A percentile compares a stretch with the other conserved stretches of the same genome.
Evolutionary conservation across 2,329 filamentous ascomycete genomes (phyloP).

Genomic region (Berkeleyomyces basicola): DNA sequence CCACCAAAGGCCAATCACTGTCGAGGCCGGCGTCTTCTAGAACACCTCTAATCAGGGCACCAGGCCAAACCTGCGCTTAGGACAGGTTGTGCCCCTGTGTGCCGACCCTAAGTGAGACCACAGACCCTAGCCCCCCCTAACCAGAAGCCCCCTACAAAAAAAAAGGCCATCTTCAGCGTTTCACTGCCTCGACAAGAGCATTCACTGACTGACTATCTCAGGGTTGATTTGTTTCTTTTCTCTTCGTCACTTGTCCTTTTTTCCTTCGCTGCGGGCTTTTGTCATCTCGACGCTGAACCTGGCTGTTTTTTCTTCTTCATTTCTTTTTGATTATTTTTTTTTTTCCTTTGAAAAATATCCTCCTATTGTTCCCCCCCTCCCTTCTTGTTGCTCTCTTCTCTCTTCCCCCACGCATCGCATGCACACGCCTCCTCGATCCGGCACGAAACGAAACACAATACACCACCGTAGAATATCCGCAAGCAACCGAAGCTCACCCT

Average conservation of each 20-base stretch:
- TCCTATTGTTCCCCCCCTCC: neutral
- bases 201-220: neutral
- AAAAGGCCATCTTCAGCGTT: slow-evolving; percentile 3
- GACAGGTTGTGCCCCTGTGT: too few relatives aligned
- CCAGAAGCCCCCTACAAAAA: neutral
- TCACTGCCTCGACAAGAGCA: neutral
- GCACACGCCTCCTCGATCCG: neutral
- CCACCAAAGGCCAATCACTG: too few relatives aligned
- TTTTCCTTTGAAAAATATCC: neutral
- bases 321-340: neutral
- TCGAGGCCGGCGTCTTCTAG: too few relatives aligned
- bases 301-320: neutral
- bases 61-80: too few relatives aligned
- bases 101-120: too few relatives aligned
- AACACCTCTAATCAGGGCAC: too few relatives aligned
- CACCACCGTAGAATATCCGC: neutral
- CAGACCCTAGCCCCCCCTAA: too few relatives aligned
- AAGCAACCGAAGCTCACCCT: neutral
- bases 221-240: neutral
- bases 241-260: neutral
- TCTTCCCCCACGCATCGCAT: neutral
- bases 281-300: neutral
- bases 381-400: neutral
- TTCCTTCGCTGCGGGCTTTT: neutral
- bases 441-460: neutral